A percentile compares a stretch with the other conserved stretches of the same genome.
phyloP scores from a whole-genome alignment of 1,284 basidiomycete species.

The Melampsora larici-populina region DNA sequence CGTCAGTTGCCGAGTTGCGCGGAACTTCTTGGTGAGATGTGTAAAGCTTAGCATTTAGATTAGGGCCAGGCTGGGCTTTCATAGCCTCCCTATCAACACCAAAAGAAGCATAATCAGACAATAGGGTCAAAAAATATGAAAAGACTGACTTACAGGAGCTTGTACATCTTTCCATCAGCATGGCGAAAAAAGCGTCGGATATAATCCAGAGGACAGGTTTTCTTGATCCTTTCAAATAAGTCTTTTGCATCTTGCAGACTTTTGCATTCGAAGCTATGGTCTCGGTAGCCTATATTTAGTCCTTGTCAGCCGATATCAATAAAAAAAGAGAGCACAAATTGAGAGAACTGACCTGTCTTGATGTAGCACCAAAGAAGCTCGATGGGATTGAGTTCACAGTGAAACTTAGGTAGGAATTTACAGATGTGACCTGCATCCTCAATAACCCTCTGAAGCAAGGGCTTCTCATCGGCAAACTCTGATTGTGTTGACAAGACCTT shows the following conservation, averaged over 20 bases:
- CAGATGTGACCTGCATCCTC: too few species aligned
- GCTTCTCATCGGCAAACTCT: not conserved
- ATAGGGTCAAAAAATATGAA: not conserved
- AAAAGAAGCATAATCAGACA: not conserved
- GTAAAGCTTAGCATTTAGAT: not conserved
- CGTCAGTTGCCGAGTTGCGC: not conserved
- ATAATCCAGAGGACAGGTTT: not conserved
- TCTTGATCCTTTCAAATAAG: too few species aligned
- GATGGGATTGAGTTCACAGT: slow-evolving; percentile 2
- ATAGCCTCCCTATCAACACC: too few species aligned
- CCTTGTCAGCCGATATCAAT: not conserved
- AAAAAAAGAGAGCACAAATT: not conserved
- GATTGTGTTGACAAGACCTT: not conserved
- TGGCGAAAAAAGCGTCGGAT: not conserved
- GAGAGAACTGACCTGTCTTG: not conserved
- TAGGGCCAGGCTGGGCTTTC: too few species aligned
- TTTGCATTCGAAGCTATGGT: not conserved
- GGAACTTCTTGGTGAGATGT: not conserved
- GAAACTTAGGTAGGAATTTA: too few species aligned
- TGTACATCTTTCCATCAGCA: not conserved
- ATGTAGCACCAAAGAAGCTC: not conserved
- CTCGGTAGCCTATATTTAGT: not conserved
- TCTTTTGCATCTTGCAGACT: not conserved
- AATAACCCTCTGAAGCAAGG: too few species aligned
- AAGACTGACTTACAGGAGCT: not conserved